Evolutionary conservation across 495 filamentous ascomycete genomes (phyloP).

Genomic region (Podospora didyma): DNA sequence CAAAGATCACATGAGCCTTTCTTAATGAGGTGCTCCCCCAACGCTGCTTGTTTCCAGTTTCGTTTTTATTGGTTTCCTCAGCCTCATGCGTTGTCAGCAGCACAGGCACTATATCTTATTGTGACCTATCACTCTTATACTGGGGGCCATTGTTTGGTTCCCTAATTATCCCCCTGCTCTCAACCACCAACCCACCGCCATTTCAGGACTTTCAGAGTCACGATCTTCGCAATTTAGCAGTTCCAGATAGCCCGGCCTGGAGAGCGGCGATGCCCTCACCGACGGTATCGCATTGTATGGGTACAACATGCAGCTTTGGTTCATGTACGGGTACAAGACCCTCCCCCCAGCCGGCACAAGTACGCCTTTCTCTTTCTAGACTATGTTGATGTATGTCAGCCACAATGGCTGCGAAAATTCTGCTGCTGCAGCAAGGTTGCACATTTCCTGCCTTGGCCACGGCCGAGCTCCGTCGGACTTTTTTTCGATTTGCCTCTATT

Average conservation of each 20-base stretch:
- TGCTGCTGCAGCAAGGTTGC: too few species aligned
- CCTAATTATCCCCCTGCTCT: not conserved
- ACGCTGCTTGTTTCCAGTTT: not conserved
- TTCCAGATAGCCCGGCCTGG: not conserved
- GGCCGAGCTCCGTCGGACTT: too few species aligned
- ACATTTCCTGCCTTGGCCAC: too few species aligned
- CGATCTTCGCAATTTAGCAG: too few species aligned
- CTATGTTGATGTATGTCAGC: too few species aligned
- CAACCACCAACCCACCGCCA: not conserved
- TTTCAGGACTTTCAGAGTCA: too few species aligned
- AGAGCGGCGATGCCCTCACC: not conserved
- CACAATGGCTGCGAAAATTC: too few species aligned
- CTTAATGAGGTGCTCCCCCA: constrained; percentile 11
- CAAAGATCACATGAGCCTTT: constrained; percentile 16
- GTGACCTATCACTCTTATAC: constrained; percentile 2
- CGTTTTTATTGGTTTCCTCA: not conserved
- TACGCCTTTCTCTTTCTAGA: too few species aligned
- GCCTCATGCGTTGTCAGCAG: constrained; percentile 2
- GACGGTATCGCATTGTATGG: not conserved
- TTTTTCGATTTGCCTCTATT: too few species aligned
- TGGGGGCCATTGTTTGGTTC: not conserved
- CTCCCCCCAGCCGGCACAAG: not conserved
- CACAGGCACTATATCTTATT: not conserved
- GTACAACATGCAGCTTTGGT: not conserved
- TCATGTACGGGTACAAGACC: not conserved